Base-by-base conservation (phyloP, 106 monocot species). In the Dendrobium officinale region DNA sequence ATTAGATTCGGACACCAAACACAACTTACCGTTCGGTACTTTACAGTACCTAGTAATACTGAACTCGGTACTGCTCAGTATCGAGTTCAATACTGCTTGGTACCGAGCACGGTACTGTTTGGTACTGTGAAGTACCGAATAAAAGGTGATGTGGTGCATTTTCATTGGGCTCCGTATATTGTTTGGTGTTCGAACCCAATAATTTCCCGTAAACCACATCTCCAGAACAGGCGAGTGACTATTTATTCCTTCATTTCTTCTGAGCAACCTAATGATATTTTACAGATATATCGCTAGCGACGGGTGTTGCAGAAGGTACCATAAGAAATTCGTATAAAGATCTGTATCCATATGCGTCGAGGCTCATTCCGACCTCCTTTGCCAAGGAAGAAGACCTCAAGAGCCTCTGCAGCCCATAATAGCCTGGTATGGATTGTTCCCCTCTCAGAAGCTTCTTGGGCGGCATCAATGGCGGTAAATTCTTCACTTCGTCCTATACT, bases 251-350 rank as follows among this genome's bases (percentile, higher is more conserved):
- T 44, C 9, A 6, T 7, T 51, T 61, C 61, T 61, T 22, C 61
- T 61, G 61, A 61, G n/a, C 19, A 61, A 61, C 22, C 20, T 74
- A 74, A 18, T 47, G 19, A n/a, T 24, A 0, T 42, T 11, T 76
- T 26, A 16, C 73, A 83, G 83, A 83, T 83, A 83, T 83, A 54
- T 83, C 83, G 19, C 43, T 74, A 13, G 83, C 83, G 10, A 83
- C 83, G 0, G 83, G 83, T 29, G 83, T 83, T 20, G 83, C 83
- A 56, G 83, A 83, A 79, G 79, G 79, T 11, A 83, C 83, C 0
- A 83, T 83, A 54, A 67, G 83, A 78, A 83, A 83, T 43, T 78
- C 83, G 1, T 83, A 83, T 22, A 83, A 83, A 42, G 83, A 83
- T 74, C n/a, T 83, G 73, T 79, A 83, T 58, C 83, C 83, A 1